phyloP scores from a whole-genome alignment of 331 rosid species.

The Arachis monticola region DNA sequence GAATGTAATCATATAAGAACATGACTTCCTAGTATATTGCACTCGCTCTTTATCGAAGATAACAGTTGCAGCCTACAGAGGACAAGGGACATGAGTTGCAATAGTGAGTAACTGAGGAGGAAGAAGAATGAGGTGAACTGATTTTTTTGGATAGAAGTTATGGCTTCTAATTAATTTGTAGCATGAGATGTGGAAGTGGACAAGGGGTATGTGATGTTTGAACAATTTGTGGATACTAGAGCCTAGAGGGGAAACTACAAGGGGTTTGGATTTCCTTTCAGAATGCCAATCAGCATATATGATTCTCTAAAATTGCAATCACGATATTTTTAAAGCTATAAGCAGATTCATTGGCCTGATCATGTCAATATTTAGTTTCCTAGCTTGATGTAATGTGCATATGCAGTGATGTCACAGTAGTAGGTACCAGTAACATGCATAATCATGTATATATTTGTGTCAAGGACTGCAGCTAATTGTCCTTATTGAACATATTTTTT shows the following conservation, averaged over 20 bases:
- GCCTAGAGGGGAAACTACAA: neutral
- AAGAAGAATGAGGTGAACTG: neutral
- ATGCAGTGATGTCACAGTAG: neutral
- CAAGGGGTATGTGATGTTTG: neutral
- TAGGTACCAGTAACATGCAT: neutral
- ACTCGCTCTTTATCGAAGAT: conserved; percentile 2
- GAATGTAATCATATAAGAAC: neutral
- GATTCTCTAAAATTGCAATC: conserved; percentile 12
- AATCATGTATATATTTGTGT: neutral
- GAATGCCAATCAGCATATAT: neutral
- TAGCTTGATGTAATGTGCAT: neutral
- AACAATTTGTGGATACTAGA: neutral
- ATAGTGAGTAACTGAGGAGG: conserved; percentile 7
- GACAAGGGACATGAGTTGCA: neutral
- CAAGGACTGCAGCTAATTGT: conserved; percentile 1
- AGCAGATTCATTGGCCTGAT: neutral
- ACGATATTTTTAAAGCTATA: neutral
- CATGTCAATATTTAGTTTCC: neutral
- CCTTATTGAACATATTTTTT: neutral
- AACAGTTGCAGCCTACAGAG: neutral
- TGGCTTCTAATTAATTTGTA: neutral
- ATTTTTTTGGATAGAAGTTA: neutral
- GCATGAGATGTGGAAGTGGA: neutral
- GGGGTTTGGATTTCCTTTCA: neutral
- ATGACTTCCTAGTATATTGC: neutral